Percentiles rank a stretch among this genome's conserved stretches.
phyloP scores from a whole-genome alignment of 2,329 filamentous ascomycete species.

The Ambrosiella xylebori region DNA sequence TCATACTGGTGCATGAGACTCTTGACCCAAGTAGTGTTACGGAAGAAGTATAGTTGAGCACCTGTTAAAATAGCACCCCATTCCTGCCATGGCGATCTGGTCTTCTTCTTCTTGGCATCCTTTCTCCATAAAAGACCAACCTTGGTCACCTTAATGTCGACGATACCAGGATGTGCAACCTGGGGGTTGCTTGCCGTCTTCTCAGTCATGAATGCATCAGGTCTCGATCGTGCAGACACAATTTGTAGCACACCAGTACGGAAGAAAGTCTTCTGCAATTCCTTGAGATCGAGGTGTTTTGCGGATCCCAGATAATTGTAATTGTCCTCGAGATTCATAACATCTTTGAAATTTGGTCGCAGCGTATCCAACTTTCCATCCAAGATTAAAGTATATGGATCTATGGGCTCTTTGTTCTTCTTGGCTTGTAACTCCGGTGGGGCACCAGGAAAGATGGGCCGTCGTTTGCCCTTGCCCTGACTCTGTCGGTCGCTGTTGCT shows the following conservation, averaged over 20 bases:
- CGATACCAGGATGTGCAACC: slow-evolving; percentile 77
- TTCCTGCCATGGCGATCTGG: slow-evolving; percentile 92
- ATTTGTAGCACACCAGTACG: slow-evolving; percentile 87
- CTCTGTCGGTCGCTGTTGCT: slow-evolving; percentile 58
- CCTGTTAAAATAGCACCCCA: slow-evolving; percentile 94
- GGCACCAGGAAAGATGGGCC: slow-evolving; percentile 45
- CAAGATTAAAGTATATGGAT: slow-evolving; percentile 87
- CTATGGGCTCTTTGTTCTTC: slow-evolving; percentile 65
- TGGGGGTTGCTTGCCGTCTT: slow-evolving; percentile 69
- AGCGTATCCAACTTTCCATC: slow-evolving; percentile 73
- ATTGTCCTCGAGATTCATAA: slow-evolving; percentile 79
- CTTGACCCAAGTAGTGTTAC: slow-evolving; percentile 85
- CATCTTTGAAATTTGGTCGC: slow-evolving; percentile 74
- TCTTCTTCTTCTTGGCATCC: slow-evolving; percentile 81
- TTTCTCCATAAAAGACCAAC: slow-evolving; percentile 92
- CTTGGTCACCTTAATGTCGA: slow-evolving; percentile 95
- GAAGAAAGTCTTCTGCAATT: slow-evolving; percentile 76
- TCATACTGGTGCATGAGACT: slow-evolving; percentile 79
- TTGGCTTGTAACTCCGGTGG: slow-evolving; percentile 31
- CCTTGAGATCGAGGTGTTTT: slow-evolving; percentile 57
- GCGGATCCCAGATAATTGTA: slow-evolving; percentile 75
- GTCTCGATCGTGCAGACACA: slow-evolving; percentile 78
- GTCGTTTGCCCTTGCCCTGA: slow-evolving; percentile 56
- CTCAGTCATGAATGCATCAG: slow-evolving; percentile 87
- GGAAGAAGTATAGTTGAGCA: slow-evolving; percentile 94